Evolutionary conservation across 345 rosid genomes (phyloP).

Genomic region (Fremontodendron californicum): DNA sequence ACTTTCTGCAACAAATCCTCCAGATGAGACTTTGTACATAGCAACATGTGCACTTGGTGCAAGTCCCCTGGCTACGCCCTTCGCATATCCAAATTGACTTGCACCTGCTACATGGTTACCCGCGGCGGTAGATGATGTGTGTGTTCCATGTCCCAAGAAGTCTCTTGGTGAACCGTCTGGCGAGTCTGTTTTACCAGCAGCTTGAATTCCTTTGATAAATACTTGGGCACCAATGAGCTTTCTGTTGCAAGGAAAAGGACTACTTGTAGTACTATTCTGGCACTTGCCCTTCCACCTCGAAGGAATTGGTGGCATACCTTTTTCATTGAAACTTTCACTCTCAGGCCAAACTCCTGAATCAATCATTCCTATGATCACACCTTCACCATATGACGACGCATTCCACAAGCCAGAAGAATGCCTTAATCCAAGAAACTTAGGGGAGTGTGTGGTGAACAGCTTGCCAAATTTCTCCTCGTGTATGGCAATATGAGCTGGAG

Average conservation of each 20-base stretch:
- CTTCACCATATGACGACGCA: constrained; percentile 12
- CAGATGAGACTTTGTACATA: constrained; percentile 10
- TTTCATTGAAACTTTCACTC: constrained; percentile 11
- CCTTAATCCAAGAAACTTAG: constrained; percentile 4
- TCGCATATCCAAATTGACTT: constrained; percentile 20
- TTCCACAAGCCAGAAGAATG: constrained; percentile 8
- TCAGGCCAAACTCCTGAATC: constrained; percentile 18
- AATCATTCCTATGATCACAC: constrained; percentile 11
- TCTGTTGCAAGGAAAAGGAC: constrained; percentile 8
- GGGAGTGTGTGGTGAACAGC: constrained; percentile 12
- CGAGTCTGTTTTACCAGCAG: neutral
- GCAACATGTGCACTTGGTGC: constrained; percentile 20
- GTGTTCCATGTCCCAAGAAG: constrained; percentile 10
- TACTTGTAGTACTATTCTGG: neutral
- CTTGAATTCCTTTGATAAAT: neutral
- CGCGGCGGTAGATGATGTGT: constrained; percentile 10
- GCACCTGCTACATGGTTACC: constrained; percentile 13
- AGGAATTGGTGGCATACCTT: constrained; percentile 8
- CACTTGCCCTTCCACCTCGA: constrained; percentile 13
- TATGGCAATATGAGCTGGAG: constrained; percentile 12
- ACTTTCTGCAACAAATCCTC: neutral
- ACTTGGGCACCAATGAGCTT: constrained; percentile 4
- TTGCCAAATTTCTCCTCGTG: constrained; percentile 13
- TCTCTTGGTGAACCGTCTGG: constrained; percentile 15
- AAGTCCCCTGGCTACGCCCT: constrained; percentile 6